Evolutionary conservation across 179 eudicot genomes (phyloP).

Genomic region (Silene coronaria): DNA sequence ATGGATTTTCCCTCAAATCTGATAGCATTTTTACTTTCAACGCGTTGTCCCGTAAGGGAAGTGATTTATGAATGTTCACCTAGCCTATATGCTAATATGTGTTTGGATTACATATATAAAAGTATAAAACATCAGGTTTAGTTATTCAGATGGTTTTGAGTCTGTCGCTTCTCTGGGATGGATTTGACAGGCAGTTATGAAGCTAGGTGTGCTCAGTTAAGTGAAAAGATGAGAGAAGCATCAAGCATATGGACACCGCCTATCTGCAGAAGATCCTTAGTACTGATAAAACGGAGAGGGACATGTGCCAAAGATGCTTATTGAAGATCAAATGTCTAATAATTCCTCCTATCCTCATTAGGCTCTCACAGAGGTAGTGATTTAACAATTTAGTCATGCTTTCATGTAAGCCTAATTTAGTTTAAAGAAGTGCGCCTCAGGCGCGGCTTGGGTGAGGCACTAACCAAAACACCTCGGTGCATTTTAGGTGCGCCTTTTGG

Average conservation of each 20-base stretch:
- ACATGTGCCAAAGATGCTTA: conserved; percentile 75
- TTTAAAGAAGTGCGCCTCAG: too few relatives aligned
- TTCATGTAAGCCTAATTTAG: neutral
- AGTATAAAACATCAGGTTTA: neutral
- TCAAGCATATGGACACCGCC: conserved; percentile 76
- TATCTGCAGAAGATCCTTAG: conserved; percentile 73
- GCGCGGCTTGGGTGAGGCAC: too few relatives aligned
- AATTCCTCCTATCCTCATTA: conserved; percentile 51
- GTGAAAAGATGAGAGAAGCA: conserved; percentile 59
- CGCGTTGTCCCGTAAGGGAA: neutral
- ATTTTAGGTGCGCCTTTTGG: too few relatives aligned
- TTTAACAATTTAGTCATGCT: neutral
- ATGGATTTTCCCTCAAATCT: neutral
- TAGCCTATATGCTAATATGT: neutral
- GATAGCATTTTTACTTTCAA: neutral
- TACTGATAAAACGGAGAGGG: conserved; percentile 66
- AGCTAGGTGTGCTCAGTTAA: conserved; percentile 51
- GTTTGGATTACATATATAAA: too few relatives aligned
- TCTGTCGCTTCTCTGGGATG: neutral
- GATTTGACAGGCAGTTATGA: conserved; percentile 56
- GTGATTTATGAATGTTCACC: neutral
- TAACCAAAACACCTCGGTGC: too few relatives aligned
- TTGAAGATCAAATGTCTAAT: conserved; percentile 45
- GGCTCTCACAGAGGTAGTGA: conserved; percentile 54
- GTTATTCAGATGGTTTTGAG: neutral